Conservation (phyloP, 129 eudicot genomes). For the Erigeron canadensis region DNA sequence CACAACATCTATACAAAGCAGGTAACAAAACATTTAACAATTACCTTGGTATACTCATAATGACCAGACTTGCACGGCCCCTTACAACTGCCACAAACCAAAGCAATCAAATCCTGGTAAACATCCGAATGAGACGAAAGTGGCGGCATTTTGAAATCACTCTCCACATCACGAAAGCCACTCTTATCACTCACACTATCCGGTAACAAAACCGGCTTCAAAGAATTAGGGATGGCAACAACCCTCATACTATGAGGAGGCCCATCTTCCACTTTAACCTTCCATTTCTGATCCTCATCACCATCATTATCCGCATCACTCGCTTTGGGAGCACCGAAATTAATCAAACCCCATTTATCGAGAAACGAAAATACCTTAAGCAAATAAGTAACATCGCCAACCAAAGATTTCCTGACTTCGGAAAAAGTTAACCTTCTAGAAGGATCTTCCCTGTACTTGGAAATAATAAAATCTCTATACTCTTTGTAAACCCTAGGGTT, state of each 20-base stretch:
- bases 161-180: slow-evolving; percentile 24
- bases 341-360: slow-evolving; percentile 84
- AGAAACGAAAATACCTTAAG: slow-evolving; percentile 67
- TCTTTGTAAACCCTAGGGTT: slow-evolving; percentile 88
- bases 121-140: slow-evolving; percentile 80
- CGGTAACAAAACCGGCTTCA: slow-evolving; percentile 55
- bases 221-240: slow-evolving; percentile 75
- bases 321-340: slow-evolving; percentile 40
- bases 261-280: slow-evolving; percentile 91
- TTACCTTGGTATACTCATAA: slow-evolving; percentile 63
- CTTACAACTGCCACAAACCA: slow-evolving; percentile 72
- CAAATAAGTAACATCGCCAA: slow-evolving; percentile 69
- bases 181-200: slow-evolving; percentile 22
- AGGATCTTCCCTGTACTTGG: slow-evolving; percentile 77
- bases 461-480: slow-evolving; percentile 84
- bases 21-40: neutral
- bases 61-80: slow-evolving; percentile 48
- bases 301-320: neutral
- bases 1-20: neutral
- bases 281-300: slow-evolving; percentile 49
- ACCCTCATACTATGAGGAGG: slow-evolving; percentile 91
- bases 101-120: slow-evolving; percentile 46
- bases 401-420: slow-evolving; percentile 75
- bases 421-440: slow-evolving; percentile 70
- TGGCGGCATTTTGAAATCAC: slow-evolving; percentile 59